phyloP scores from a whole-genome alignment of 2,329 filamentous ascomycete genomes.

The Lasiodiplodia theobromae region DNA sequence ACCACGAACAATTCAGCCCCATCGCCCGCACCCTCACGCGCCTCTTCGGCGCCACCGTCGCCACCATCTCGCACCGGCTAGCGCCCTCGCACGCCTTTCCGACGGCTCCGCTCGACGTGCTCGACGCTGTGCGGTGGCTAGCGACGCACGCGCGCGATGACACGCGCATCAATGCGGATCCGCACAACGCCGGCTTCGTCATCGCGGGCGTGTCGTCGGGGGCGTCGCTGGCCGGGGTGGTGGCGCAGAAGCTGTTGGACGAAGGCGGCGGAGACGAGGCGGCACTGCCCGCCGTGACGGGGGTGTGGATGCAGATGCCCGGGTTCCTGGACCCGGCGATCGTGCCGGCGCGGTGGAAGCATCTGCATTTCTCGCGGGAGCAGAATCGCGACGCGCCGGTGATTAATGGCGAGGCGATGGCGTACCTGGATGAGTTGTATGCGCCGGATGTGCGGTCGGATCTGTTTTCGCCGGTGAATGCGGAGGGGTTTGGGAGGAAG shows the following conservation, averaged over 20 bases:
- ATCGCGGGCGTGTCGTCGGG: constrained; percentile 12
- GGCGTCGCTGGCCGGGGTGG: constrained; percentile 6
- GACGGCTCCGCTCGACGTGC: constrained; percentile 44
- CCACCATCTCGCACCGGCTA: constrained; percentile 46
- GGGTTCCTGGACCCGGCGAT: neutral
- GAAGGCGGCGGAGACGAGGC: neutral
- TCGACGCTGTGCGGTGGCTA: constrained; percentile 45
- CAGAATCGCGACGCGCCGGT: constrained; percentile 27
- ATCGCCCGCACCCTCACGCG: neutral
- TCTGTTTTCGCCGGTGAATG: constrained; percentile 18
- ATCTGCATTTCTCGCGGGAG: constrained; percentile 8
- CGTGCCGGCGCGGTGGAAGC: constrained; percentile 5
- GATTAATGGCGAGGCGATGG: constrained; percentile 8
- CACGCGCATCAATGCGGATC: neutral
- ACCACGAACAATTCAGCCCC: constrained; percentile 10
- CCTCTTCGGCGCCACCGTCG: constrained; percentile 33
- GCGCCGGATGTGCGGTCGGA: constrained; percentile 3
- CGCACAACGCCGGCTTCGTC: neutral
- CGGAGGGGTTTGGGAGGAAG: constrained; percentile 3
- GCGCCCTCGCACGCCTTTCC: constrained; percentile 48
- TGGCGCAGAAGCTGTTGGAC: constrained; percentile 7
- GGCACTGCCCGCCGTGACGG: neutral
- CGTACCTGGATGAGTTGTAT: constrained; percentile 15
- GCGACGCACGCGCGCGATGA: neutral
- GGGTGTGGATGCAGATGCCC: constrained; percentile 20